Evolutionary conservation across 192 early-diverging fungal genomes (phyloP).

Genomic region (Linnemannia zychae): DNA sequence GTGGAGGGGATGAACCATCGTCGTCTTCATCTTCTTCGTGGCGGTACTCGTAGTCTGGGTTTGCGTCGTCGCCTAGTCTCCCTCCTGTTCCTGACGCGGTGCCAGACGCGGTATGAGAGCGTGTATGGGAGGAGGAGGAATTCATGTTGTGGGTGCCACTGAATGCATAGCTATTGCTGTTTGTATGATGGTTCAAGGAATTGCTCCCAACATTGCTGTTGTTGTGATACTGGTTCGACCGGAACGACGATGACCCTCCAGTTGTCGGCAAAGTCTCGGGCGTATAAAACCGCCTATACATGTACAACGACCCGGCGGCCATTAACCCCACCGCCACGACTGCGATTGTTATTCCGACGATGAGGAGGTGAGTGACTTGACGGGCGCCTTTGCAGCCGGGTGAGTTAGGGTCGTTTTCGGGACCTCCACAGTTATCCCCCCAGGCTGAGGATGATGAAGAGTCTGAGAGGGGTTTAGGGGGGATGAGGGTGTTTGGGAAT

Average conservation of each 20-base stretch:
- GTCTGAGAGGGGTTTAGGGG: slow-evolving; percentile 22
- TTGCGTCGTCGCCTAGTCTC: not conserved
- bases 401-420: not conserved
- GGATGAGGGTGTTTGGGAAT: slow-evolving; percentile 23
- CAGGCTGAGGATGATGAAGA: not conserved
- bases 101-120: not conserved
- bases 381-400: not conserved
- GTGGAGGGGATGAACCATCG: not conserved
- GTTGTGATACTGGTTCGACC: not conserved
- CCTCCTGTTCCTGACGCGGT: not conserved
- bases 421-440: not conserved
- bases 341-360: slow-evolving; percentile 5
- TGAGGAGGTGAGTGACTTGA: slow-evolving; percentile 13
- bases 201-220: not conserved
- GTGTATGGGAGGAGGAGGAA: not conserved
- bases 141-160: not conserved
- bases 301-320: slow-evolving; percentile 17
- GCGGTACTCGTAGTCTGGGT: slow-evolving; percentile 1
- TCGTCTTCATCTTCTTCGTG: slow-evolving; percentile 24
- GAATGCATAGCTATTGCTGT: not conserved
- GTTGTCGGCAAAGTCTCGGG: not conserved
- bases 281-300: slow-evolving; percentile 24
- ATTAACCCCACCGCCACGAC: slow-evolving; percentile 13
- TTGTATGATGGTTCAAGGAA: not conserved
- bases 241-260: not conserved